Percentiles rank a stretch among this genome's conserved stretches.
Evolutionary conservation across 306 rosid genomes (phyloP).

Genomic region (Luffa aegyptiaca): DNA sequence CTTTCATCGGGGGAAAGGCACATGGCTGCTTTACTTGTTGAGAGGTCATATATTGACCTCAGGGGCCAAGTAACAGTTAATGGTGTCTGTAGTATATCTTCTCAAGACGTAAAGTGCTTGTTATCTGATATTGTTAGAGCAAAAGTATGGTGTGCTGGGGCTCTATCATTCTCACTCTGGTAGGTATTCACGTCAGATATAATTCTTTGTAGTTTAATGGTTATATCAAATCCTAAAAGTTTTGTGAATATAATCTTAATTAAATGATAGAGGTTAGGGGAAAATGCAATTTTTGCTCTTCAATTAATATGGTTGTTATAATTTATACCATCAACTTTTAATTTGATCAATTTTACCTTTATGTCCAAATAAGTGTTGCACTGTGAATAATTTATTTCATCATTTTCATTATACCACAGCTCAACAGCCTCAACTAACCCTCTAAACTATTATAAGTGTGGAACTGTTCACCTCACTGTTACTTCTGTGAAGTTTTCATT

Average conservation of each 20-base stretch:
- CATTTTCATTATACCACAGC: neutral
- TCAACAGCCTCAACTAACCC: neutral
- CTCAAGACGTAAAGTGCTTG: constrained; percentile 86
- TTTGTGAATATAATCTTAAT: neutral
- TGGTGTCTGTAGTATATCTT: constrained; percentile 83
- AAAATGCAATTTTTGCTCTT: neutral
- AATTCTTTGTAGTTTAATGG: neutral
- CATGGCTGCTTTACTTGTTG: constrained; percentile 95
- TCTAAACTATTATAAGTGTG: neutral
- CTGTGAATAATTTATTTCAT: neutral
- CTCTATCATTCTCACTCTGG: constrained; percentile 83
- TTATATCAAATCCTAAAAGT: neutral
- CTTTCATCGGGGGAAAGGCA: constrained; percentile 79
- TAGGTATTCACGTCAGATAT: constrained; percentile 18
- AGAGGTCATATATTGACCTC: constrained; percentile 80
- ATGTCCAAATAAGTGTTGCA: neutral
- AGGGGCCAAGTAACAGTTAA: constrained; percentile 78
- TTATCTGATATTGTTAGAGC: constrained; percentile 58
- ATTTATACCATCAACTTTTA: neutral
- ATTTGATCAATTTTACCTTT: neutral
- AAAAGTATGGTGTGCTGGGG: constrained; percentile 75
- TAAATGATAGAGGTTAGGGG: neutral
- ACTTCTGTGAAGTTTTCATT: neutral
- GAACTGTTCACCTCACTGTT: too few species aligned
- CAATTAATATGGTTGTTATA: neutral